Base-by-base conservation (phyloP, 75 land plant genomes). In the Pinus taeda region DNA sequence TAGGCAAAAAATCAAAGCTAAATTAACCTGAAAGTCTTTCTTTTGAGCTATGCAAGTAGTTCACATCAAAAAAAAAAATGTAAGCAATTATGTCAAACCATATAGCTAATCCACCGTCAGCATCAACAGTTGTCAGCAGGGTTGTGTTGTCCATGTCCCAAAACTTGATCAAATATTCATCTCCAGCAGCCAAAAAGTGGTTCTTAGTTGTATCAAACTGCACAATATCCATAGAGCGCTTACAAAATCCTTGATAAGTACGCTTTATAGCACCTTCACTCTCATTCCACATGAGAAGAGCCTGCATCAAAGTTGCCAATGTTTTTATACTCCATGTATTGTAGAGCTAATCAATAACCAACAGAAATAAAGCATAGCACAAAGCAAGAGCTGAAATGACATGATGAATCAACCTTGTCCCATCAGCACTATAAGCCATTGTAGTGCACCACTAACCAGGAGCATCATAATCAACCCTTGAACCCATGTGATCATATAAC, bases 351-450 rank as follows among this genome's bases (percentile, higher is more conserved):
- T n/a, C n/a, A n/a, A n/a, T n/a, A n/a, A n/a, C n/a, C n/a, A n/a
- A n/a, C n/a, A n/a, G n/a, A n/a, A n/a, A n/a, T n/a, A n/a, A n/a
- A n/a, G n/a, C n/a, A n/a, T n/a, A n/a, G n/a, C n/a, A n/a, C n/a
- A n/a, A n/a, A n/a, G n/a, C n/a, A n/a, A 90, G 15, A 90, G 63
- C 61, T 78, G 80, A 0, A 90, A 90, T 21, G 88, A 80, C 92
- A 90, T 37, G 90, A 90, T 65, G 88, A 90, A 3, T n/a, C n/a
- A 90, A 79, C 83, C 90, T 90, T 15, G 97, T 79, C 57, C 94
- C 97, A 88, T 94, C 95, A 49, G 94, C 92, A 87, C 95, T 94
- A 67, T 94, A 94, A 3, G 97, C 94, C 97, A 94, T 94, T 57
- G 92, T 94, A 21, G 97, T 92, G 78, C 90, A 94, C 88, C 90